Evolutionary conservation across 2,329 filamentous ascomycete genomes (phyloP).

Genomic region (Diaporthe nobilis): DNA sequence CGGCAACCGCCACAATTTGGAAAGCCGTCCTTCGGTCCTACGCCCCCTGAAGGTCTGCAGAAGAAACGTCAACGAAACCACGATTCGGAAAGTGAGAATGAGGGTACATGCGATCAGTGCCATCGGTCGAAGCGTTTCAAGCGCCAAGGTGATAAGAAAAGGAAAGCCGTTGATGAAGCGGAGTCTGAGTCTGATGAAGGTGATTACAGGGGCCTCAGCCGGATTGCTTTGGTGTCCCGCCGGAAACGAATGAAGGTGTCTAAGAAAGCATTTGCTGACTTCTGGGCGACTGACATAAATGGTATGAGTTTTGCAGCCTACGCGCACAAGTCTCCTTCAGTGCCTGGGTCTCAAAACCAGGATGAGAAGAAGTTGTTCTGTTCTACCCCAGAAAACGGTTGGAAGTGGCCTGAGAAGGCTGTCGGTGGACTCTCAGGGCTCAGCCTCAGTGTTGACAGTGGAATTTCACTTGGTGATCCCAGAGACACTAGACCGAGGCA

Average conservation of each 20-base stretch:
- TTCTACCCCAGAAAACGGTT: too few relatives aligned
- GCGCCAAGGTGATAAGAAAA: neutral
- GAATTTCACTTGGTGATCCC: too few relatives aligned
- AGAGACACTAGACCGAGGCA: too few relatives aligned
- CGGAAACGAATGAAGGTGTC: neutral
- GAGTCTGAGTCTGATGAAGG: slow-evolving; percentile 15
- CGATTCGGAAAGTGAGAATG: neutral
- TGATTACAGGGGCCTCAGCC: neutral
- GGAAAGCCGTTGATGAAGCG: neutral
- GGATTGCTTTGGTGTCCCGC: neutral
- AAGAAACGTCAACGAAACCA: too few relatives aligned
- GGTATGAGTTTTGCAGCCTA: neutral
- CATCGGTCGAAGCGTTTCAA: neutral
- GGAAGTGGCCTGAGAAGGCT: too few relatives aligned
- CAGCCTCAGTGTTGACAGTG: too few relatives aligned
- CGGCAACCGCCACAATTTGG: neutral
- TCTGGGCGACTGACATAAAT: neutral
- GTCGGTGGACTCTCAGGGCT: too few relatives aligned
- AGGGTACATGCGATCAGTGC: neutral
- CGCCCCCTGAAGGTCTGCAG: too few relatives aligned
- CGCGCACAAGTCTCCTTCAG: neutral
- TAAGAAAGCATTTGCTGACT: neutral
- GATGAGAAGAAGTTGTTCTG: too few relatives aligned
- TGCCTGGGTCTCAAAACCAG: too few relatives aligned
- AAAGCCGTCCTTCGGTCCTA: too few relatives aligned